Evolutionary conservation across 176 grass and related monocot species (phyloP), one percentile per base, ranked within the genome.

Genomic region (Themeda triandra): DNA sequence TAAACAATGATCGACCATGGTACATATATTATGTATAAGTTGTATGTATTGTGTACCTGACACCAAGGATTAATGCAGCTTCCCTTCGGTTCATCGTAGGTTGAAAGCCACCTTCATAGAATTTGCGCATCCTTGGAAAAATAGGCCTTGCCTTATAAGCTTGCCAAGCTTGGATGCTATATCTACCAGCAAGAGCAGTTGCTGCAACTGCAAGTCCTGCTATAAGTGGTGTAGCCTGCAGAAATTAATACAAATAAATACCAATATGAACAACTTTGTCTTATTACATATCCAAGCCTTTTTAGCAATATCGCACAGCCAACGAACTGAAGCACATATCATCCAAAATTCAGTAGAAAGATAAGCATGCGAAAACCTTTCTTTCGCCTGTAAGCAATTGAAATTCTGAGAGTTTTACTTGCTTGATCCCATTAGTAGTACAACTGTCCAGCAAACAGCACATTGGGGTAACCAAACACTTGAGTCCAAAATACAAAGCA

Each of bases 71-170:
- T 84, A 93, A 84, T 87, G 87, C 60, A 87, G 96, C 96, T 91
- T 98, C 93, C n/a, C 91, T 90, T 73, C 69, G 87, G 54, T 35
- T 93, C 96, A 95, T 95, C 45, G 78, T 86, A 88, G 89, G 59
- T 73, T 98, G 96, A 69, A 98, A 98, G 10, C 93, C 93, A 68
- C 93, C 96, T 93, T 95, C 96, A 78, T 98, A 98, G 78, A 98
- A 98, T 88, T 89, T 95, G 58, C 87, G 93, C 96, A 98, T 93
- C 63, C 83, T 88, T 39, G 93, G 96, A 69, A 95, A 89, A 62
- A 93, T 73, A 65, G 96, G 96, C 51, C 89, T 90, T 73, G 83
- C 87, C 77, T 95, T 98, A 73, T 93, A 98, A 74, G 93, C 96
- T 21, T 95, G 85, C 92, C 92, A 98, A 59, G 93, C 96, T 60